These are phyloP conservation scores for Neonectria neomacrospora DNA, from an alignment of 2,329 filamentous ascomycete species.

Conservation along the genomic window DNA sequence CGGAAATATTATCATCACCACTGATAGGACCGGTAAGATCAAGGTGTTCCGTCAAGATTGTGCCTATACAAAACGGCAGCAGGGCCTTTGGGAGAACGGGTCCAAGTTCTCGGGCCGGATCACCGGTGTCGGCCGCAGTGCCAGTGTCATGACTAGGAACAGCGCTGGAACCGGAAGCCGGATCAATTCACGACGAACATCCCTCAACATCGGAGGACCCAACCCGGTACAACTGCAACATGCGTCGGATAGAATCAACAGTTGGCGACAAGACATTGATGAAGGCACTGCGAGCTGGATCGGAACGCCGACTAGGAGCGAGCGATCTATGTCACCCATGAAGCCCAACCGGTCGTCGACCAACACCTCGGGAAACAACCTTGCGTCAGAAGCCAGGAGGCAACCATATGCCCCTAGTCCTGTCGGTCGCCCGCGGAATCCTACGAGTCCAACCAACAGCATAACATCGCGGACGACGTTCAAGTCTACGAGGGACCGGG, in stretches of 20 bases:
- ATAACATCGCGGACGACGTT: conserved; percentile 41
- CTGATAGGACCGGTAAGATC: conserved; percentile 87
- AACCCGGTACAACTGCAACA: conserved; percentile 47
- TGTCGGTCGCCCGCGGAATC: conserved; percentile 35
- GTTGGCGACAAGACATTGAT: conserved; percentile 80
- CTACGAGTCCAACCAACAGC: conserved; percentile 55
- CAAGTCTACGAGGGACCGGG: conserved; percentile 42
- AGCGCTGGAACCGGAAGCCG: conserved; percentile 61
- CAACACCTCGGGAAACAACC: conserved; percentile 51
- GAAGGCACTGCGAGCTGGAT: conserved; percentile 53
- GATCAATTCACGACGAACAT: conserved; percentile 63
- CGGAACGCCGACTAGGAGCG: conserved; percentile 57
- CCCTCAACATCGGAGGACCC: conserved; percentile 55
- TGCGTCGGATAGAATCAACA: conserved; percentile 80
- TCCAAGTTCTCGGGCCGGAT: conserved; percentile 80
- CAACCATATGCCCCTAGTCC: conserved; percentile 53
- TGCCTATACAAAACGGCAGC: conserved; percentile 80
- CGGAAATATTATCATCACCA: conserved; percentile 92
- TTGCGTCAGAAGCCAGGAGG: conserved; percentile 59
- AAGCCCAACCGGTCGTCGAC: conserved; percentile 55
- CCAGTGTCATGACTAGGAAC: conserved; percentile 65
- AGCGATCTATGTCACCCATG: conserved; percentile 66
- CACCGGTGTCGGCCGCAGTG: conserved; percentile 67
- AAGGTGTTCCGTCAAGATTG: conserved; percentile 97
- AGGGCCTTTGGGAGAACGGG: conserved; percentile 80